Percentiles rank a stretch among this genome's conserved stretches.
Conservation (phyloP, 2,329 filamentous ascomycete genomes). For the Fusarium sterilihyphosum region DNA sequence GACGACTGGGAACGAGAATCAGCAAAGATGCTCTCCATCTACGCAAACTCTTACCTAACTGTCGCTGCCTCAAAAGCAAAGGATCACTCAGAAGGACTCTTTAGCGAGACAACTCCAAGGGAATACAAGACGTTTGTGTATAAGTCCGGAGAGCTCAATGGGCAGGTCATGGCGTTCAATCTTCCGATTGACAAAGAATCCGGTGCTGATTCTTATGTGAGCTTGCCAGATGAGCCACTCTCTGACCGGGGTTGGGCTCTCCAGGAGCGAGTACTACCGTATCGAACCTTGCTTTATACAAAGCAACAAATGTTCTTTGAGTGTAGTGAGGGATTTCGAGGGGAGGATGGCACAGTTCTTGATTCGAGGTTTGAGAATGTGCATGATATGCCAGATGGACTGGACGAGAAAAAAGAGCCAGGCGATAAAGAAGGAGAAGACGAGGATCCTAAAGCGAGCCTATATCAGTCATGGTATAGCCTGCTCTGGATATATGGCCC, state of each 20-base stretch:
- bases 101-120: accelerated
- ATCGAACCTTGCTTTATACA: not conserved
- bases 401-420: accelerated
- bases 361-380: not conserved
- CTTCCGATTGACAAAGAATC: not conserved
- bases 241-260: not conserved
- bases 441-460: accelerated
- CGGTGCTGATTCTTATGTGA: not conserved
- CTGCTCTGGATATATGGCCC: not conserved
- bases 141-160: not conserved
- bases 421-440: accelerated
- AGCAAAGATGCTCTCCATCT: not conserved
- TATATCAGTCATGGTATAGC: not conserved
- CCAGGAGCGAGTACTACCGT: not conserved
- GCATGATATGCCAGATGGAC: not conserved
- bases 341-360: not conserved
- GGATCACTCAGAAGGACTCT: not conserved
- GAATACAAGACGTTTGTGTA: not conserved
- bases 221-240: not conserved
- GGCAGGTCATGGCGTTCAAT: not conserved
- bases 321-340: not conserved
- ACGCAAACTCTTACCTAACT: not conserved
- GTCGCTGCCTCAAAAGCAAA: not conserved
- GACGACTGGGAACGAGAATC: conserved; percentile 6
- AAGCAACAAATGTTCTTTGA: not conserved